Base-by-base conservation (phyloP, 768 basidiomycete species). In the Kwoniella europaea region DNA sequence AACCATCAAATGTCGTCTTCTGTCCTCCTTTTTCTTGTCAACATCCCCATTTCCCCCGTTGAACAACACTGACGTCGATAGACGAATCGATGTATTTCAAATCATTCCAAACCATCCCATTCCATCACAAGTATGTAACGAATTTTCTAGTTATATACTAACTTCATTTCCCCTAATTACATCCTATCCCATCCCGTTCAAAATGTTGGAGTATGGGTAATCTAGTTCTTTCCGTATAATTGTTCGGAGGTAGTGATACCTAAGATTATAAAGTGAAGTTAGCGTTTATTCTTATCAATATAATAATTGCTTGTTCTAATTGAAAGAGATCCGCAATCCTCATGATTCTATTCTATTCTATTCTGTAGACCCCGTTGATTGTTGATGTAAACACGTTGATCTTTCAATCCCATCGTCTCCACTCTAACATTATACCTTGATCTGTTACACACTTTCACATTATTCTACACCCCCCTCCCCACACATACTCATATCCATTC, bases 161-260 rank as follows among this genome's bases (percentile, higher is more conserved):
- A 10, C 0, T 55, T 12, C 24, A 18, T 24, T 55, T 55, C 20
- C 24, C 54, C 24, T 55, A 24, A 18, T n/a, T 22, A 55, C n/a
- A n/a, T n/a, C 20, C n/a, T n/a, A 55, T 18, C 54, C 12, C 35
- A 35, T 35, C 35, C 35, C 35, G 35, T 35, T 55, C 12, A n/a
- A 22, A 55, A 2, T 20, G 15, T 10, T 42, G 42, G 22, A 42
- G 20, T 43, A 60, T 6, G 29, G 27, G 52, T 2, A 16, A 29
- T 42, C 54, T 63, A 70, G 63, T 50, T 46, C 63, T 70, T 70
- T 67, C 84, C 73, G 84, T 89, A 91, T 61, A 91, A 84, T 77
- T 90, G 89, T 82, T 91, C 90, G 86, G 88, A 87, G 83, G 86
- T 87, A 65, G 84, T 79, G 78, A 91, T 86, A 67, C 90, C 89